Conservation (phyloP, 2,329 filamentous ascomycete species). For the Myriosclerotinia curreyana region DNA sequence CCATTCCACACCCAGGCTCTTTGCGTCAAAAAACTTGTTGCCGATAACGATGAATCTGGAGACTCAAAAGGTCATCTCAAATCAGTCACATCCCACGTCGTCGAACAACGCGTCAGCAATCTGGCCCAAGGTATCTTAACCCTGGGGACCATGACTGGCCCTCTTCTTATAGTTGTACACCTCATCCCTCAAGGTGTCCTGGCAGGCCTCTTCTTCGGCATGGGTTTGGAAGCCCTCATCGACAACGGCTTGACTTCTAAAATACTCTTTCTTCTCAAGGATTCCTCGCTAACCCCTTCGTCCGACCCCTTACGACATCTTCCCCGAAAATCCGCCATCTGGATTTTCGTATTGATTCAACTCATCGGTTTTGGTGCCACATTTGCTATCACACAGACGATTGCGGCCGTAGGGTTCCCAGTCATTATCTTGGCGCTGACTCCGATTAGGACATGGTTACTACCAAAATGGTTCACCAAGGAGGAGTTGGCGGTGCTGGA, state of each 20-base stretch:
- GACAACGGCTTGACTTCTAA: conserved; percentile 76
- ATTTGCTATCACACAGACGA: conserved; percentile 79
- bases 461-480: conserved; percentile 35
- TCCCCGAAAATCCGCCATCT: conserved; percentile 62
- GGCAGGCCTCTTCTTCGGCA: conserved; percentile 79
- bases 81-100: conserved; percentile 58
- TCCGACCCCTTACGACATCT: conserved; percentile 60
- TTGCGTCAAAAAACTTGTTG: conserved; percentile 61
- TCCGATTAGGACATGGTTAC: conserved; percentile 42
- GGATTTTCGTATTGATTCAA: conserved; percentile 68
- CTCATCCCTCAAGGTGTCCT: conserved; percentile 77
- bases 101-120: conserved; percentile 78
- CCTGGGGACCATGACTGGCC: conserved; percentile 74
- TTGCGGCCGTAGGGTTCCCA: conserved; percentile 78
- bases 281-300: conserved; percentile 58
- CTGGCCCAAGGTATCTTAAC: conserved; percentile 74
- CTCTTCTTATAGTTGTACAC: conserved; percentile 69
- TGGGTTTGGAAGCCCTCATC: conserved; percentile 75
- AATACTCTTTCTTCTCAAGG: conserved; percentile 65
- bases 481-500: conserved; percentile 46
- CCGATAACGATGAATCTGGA: conserved; percentile 51
- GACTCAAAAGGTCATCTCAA: conserved; percentile 56
- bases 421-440: conserved; percentile 35
- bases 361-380: conserved; percentile 71
- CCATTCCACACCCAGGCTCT: conserved; percentile 79